phyloP scores from a whole-genome alignment of 371 early-diverging fungal genomes.

The Mucor plumbeus region DNA sequence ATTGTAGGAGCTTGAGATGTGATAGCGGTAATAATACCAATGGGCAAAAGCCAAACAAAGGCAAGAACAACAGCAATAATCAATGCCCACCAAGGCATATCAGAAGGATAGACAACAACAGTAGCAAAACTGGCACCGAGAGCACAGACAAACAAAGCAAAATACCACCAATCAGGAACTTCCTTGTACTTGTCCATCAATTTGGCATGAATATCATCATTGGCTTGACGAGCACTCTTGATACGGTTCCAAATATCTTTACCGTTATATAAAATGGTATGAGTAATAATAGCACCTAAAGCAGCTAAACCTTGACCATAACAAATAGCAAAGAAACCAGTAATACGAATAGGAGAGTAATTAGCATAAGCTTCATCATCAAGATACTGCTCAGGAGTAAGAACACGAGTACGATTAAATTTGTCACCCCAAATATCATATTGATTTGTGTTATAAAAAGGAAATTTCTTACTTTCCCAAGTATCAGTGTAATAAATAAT shows the following conservation, averaged over 20 bases:
- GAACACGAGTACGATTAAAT: slow-evolving; percentile 60
- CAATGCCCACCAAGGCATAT: slow-evolving; percentile 69
- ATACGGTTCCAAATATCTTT: slow-evolving; percentile 63
- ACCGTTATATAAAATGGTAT: slow-evolving; percentile 68
- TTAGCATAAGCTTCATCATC: slow-evolving; percentile 64
- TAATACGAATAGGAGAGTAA: slow-evolving; percentile 77
- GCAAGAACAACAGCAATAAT: slow-evolving; percentile 68
- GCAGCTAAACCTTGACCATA: slow-evolving; percentile 73
- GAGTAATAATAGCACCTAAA: slow-evolving; percentile 69
- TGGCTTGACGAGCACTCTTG: slow-evolving; percentile 51
- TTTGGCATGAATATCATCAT: slow-evolving; percentile 62
- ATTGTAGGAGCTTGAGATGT: slow-evolving; percentile 50
- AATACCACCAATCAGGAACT: slow-evolving; percentile 74
- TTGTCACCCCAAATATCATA: slow-evolving; percentile 56
- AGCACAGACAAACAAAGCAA: slow-evolving; percentile 49
- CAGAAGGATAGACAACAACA: slow-evolving; percentile 49
- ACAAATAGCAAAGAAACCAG: slow-evolving; percentile 75
- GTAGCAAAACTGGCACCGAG: slow-evolving; percentile 49
- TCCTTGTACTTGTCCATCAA: slow-evolving; percentile 65
- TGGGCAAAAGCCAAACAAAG: slow-evolving; percentile 69
- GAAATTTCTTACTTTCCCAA: slow-evolving; percentile 65
- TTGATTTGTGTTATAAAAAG: slow-evolving; percentile 60
- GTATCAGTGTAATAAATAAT: slow-evolving; percentile 68
- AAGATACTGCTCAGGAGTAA: slow-evolving; percentile 62
- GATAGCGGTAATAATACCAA: slow-evolving; percentile 62